Evolutionary conservation across 2,329 filamentous ascomycete genomes (phyloP).

Genomic region (Epichloe glyceriae): DNA sequence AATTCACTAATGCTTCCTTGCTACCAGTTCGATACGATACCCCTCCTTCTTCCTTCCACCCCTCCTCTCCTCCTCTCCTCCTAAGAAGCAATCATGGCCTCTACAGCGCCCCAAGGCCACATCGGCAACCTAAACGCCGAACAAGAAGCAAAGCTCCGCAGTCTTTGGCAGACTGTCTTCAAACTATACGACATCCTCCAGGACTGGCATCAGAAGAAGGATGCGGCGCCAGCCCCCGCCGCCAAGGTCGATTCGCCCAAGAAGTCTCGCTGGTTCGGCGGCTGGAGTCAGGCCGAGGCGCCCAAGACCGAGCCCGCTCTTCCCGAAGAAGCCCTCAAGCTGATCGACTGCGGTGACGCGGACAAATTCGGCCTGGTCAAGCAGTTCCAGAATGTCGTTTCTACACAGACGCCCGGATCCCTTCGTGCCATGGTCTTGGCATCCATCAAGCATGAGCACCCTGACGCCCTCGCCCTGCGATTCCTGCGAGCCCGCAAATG

Average conservation of each 20-base stretch:
- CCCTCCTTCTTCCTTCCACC: neutral
- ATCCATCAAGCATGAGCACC: constrained; percentile 17
- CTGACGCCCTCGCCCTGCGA: constrained; percentile 25
- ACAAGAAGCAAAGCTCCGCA: constrained; percentile 13
- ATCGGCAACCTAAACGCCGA: constrained; percentile 13
- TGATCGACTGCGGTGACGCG: constrained; percentile 3
- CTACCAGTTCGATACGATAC: neutral
- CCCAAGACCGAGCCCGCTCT: neutral
- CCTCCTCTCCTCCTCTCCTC: no score
- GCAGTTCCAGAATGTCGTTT: constrained; percentile 5
- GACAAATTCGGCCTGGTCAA: constrained; percentile 6
- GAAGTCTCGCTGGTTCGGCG: constrained; percentile 6
- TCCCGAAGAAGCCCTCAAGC: constrained; percentile 4
- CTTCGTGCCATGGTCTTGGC: constrained; percentile 10
- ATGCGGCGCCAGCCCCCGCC: neutral
- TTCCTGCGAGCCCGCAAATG: constrained; percentile 28
- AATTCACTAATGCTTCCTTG: no score
- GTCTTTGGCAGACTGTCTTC: constrained; percentile 13
- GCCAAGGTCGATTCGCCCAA: constrained; percentile 2
- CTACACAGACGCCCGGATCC: constrained; percentile 1
- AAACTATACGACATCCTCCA: constrained; percentile 9
- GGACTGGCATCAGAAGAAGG: constrained; percentile 1
- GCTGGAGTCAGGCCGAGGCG: neutral
- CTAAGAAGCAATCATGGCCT: neutral
- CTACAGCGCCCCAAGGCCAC: constrained; percentile 3